Evolutionary conservation across 2,329 filamentous ascomycete species (phyloP).

Genomic region (Cytospora leucostoma): DNA sequence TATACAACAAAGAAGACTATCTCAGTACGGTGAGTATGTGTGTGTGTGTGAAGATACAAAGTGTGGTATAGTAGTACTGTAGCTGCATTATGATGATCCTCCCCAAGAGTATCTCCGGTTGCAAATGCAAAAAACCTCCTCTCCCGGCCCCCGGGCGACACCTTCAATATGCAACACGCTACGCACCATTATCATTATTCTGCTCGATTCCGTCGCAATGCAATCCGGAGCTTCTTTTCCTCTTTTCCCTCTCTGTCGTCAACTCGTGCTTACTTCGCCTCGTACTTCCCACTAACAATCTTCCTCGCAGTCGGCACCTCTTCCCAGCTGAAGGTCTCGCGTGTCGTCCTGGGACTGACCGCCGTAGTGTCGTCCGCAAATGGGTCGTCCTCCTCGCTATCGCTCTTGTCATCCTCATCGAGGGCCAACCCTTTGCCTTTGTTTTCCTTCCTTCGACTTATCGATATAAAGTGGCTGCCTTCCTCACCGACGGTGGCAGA

Average conservation of each 20-base stretch:
- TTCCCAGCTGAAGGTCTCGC: constrained; percentile 55
- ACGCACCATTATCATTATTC: constrained; percentile 13
- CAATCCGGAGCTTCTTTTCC: background rate
- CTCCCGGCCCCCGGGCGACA: constrained; percentile 1
- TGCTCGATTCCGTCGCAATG: background rate
- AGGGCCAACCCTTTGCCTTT: constrained; percentile 56
- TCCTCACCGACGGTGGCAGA: constrained; percentile 30
- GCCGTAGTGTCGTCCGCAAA: constrained; percentile 63
- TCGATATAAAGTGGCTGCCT: constrained; percentile 61
- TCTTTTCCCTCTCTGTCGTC: background rate
- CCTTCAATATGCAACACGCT: constrained; percentile 6
- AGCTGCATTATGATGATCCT: constrained; percentile 5
- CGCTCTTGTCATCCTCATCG: constrained; percentile 39
- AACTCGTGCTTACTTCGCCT: constrained; percentile 46
- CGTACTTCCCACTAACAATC: constrained; percentile 75
- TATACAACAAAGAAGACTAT: background rate
- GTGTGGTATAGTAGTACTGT: constrained; percentile 18
- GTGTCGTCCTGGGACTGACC: constrained; percentile 31
- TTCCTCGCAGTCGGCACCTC: constrained; percentile 67
- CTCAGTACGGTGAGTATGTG: background rate
- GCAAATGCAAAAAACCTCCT: constrained; percentile 16
- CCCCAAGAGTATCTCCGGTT: constrained; percentile 6
- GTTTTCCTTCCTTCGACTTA: constrained; percentile 55
- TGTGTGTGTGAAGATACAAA: constrained; percentile 1
- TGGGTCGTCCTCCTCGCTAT: constrained; percentile 58